phyloP scores from a whole-genome alignment of 2,329 filamentous ascomycete species.

The Penicillium sp. region DNA sequence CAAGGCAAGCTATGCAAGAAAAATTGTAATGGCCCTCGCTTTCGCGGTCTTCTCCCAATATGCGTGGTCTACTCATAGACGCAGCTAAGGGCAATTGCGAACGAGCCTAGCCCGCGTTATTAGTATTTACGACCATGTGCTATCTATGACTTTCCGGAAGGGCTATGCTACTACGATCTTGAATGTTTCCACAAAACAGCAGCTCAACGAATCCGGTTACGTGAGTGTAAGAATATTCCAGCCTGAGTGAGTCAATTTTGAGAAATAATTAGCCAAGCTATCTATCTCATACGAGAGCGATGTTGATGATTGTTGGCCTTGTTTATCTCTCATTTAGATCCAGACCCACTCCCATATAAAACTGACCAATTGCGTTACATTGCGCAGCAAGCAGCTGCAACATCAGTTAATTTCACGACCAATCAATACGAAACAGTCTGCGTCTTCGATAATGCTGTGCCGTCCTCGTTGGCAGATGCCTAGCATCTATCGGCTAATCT shows the following conservation, averaged over 20 bases:
- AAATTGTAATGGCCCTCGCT: not conserved
- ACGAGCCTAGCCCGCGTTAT: too few species aligned
- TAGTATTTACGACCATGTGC: too few species aligned
- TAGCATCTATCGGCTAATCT: not conserved
- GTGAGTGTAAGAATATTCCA: not conserved
- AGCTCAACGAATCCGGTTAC: too few species aligned
- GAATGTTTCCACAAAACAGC: too few species aligned
- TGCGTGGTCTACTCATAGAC: too few species aligned
- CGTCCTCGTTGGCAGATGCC: not conserved
- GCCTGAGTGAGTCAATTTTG: not conserved
- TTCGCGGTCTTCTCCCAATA: too few species aligned
- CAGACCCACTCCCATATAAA: not conserved
- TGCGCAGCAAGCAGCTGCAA: conserved; percentile 4
- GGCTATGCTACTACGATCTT: too few species aligned
- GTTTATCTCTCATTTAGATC: not conserved
- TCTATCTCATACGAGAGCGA: not conserved
- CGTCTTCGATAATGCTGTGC: not conserved
- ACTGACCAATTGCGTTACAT: conserved; percentile 18
- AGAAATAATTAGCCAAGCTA: not conserved
- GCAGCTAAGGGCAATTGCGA: too few species aligned
- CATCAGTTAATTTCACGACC: not conserved
- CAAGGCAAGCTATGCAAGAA: not conserved
- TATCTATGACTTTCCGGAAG: too few species aligned
- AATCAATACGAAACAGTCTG: conserved; percentile 1
- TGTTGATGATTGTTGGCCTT: not conserved